Percentiles rank a stretch among this genome's conserved stretches.
Evolutionary conservation across 2,329 filamentous ascomycete genomes (phyloP).

Genomic region (Cercospora zeae-maydis): DNA sequence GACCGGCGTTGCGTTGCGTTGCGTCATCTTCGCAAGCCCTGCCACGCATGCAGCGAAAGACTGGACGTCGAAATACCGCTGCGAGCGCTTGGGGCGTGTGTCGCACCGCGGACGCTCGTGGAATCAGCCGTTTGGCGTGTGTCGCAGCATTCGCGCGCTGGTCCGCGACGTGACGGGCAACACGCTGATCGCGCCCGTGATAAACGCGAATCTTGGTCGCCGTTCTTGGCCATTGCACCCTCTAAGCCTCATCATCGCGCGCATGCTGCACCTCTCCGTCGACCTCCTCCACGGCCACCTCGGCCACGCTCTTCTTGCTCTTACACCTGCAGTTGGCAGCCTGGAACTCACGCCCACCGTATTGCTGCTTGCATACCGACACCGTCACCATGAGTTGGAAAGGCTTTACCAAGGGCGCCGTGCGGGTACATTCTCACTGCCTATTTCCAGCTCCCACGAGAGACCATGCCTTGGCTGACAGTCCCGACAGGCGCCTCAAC

Average conservation of each 20-base stretch:
- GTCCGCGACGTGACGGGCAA: neutral
- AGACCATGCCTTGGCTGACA: conserved; percentile 21
- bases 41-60: neutral
- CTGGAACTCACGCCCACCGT: neutral
- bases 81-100: neutral
- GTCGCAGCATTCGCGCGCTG: neutral
- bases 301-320: neutral
- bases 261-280: neutral
- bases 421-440: conserved; percentile 59
- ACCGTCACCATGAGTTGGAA: conserved; percentile 80
- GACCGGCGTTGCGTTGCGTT: neutral
- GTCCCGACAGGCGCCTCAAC: conserved; percentile 70
- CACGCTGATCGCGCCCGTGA: neutral
- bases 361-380: neutral
- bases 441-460: neutral
- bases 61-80: neutral
- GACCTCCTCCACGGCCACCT: neutral
- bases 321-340: neutral
- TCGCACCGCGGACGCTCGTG: neutral
- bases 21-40: neutral
- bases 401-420: conserved; percentile 86
- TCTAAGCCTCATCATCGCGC: conserved; percentile 4
- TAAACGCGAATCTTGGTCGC: neutral
- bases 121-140: neutral
- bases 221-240: conserved; percentile 8